A percentile compares a stretch with the other conserved stretches of the same genome.
Conservation (phyloP, 495 filamentous ascomycete species). For the Paragyromitra xinjiangensis region DNA sequence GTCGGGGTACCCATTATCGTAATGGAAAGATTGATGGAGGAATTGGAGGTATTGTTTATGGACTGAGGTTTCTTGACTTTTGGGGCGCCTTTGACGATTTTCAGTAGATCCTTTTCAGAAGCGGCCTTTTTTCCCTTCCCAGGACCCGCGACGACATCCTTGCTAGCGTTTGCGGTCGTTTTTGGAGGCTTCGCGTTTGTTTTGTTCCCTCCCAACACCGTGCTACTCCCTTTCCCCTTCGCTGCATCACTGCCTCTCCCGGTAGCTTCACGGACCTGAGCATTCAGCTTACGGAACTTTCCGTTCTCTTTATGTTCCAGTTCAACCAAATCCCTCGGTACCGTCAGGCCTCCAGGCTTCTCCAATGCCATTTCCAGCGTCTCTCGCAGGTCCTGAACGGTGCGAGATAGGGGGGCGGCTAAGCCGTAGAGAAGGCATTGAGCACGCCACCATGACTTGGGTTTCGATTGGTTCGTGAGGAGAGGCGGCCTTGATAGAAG, state of each 20-base stretch:
- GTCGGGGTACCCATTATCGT: neutral
- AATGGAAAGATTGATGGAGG: neutral
- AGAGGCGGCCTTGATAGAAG: neutral
- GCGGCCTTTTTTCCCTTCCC: neutral
- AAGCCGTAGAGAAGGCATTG: conserved; percentile 25
- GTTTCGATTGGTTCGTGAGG: conserved; percentile 11
- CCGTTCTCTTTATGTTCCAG: conserved; percentile 8
- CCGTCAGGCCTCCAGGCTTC: conserved; percentile 4
- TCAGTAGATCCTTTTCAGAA: conserved; percentile 14
- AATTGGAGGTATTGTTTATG: neutral
- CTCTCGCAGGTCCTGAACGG: conserved; percentile 12
- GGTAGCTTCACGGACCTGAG: neutral
- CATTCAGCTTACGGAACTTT: conserved; percentile 16
- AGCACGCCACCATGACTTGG: conserved; percentile 27
- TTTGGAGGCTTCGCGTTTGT: neutral
- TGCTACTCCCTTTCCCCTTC: conserved; percentile 10
- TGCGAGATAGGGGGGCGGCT: neutral
- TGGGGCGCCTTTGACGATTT: conserved; percentile 12
- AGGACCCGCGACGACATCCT: neutral
- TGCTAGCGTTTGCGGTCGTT: neutral
- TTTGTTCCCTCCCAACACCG: neutral
- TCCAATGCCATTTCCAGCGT: conserved; percentile 1
- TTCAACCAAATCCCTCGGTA: neutral
- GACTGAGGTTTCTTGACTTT: conserved; percentile 15
- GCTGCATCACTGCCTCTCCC: neutral